Base-by-base conservation (phyloP, 805 yeast species). In the Nakazawaea anatomiae region DNA sequence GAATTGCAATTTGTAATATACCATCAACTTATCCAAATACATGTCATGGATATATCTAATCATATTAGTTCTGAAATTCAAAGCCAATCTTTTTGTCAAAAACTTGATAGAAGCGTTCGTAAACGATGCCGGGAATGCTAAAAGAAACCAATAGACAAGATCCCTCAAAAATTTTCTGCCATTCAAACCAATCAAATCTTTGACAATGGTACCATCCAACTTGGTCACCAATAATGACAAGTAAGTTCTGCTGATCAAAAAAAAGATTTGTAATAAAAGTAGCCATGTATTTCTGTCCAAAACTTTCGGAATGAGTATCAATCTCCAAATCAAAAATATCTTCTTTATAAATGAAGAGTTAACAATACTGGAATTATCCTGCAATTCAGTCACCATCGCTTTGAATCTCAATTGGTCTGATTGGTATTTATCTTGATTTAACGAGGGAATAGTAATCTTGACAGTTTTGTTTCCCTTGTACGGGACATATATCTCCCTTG, bases 71-170 rank as follows among this genome's bases (percentile, higher is more conserved):
- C 97, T 80, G 72, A 91, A 91, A 59, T 87, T 88, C 49, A 89
- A 74, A 10, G 96, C 82, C 52, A 91, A 70, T 58, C 88, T 77
- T 60, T 84, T 80, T 50, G 90, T 87, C 58, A 91, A 69, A 60
- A 79, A 88, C 62, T 86, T 87, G 62, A 91, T 91, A 52, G 92
- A 90, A 45, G 96, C 86, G 66, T 91, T 91, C 34, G 96, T 87
- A 65, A 89, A 91, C 3, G 94, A 83, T 0, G 97, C 96, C 2
- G 98, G 98, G 55, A 91, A 81, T 0, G 97, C 97, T 62, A 91
- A 83, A 53, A 87, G 68, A 52, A 91, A 80, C 97, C 97, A 91
- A 65, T 87, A 86, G 8, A 81, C 76, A 65, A 91, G 72, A 64
- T 91, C 96, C 53, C 87, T 73, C 40, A 82, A 65, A 59, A 91